These are phyloP conservation scores for Cystobasidium sp. DNA, from an alignment of 1,284 basidiomycete species.

Conservation along the genomic window DNA sequence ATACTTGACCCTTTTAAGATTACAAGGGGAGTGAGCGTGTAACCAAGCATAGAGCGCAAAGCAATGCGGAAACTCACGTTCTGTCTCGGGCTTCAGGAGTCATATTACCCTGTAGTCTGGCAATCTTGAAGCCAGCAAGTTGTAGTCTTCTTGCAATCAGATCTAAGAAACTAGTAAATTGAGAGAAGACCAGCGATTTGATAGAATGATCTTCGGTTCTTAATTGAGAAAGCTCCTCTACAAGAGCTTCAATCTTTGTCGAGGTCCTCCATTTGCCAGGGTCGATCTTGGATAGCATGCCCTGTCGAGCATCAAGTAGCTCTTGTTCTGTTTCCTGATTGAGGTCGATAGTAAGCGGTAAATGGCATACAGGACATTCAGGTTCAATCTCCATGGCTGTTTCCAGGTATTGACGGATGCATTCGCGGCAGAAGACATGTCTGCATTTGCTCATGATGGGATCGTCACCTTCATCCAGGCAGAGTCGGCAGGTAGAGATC, in stretches of 20 bases:
- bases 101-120: slow-evolving; percentile 96
- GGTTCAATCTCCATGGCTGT: slow-evolving; percentile 78
- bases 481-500: slow-evolving; percentile 75
- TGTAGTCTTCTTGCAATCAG: slow-evolving; percentile 91
- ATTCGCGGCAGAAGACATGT: slow-evolving; percentile 82
- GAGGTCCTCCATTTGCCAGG: slow-evolving; percentile 89
- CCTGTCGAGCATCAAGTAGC: slow-evolving; percentile 72
- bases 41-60: slow-evolving; percentile 18
- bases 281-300: slow-evolving; percentile 88
- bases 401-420: slow-evolving; percentile 90
- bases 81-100: slow-evolving; percentile 87
- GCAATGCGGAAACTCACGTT: slow-evolving; percentile 39
- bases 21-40: neutral
- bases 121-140: slow-evolving; percentile 83
- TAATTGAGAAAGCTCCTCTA: slow-evolving; percentile 89
- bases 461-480: slow-evolving; percentile 95
- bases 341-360: slow-evolving; percentile 90
- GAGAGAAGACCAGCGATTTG: slow-evolving; percentile 95
- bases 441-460: slow-evolving; percentile 90
- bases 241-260: slow-evolving; percentile 93
- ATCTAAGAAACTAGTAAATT: slow-evolving; percentile 87
- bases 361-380: slow-evolving; percentile 92
- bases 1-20: slow-evolving; percentile 70
- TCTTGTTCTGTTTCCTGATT: slow-evolving; percentile 90
- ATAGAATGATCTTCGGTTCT: slow-evolving; percentile 84